Evolutionary conservation across 2,329 filamentous ascomycete species (phyloP), one percentile per base, ranked within the genome.

Genomic region (Fusarium sp.): DNA sequence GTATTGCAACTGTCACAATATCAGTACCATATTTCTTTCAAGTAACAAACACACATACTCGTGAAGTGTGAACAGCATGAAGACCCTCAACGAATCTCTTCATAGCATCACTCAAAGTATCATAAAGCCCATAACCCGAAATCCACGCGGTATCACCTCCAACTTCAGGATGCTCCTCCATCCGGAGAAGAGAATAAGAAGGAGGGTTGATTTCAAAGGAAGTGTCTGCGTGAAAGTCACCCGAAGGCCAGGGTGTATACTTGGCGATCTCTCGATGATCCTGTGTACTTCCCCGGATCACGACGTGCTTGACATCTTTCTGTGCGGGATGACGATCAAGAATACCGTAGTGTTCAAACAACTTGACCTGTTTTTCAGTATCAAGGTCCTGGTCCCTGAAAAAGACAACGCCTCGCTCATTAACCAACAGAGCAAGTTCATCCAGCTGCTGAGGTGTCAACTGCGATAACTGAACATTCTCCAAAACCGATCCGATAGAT

Each of bases 151-250:
- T 85, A 61, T 84, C 83, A 0, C 82, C 83, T 2, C 83, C 83
- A 6, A 83, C 80, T 7, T 76, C 75, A 0, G 84, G 83, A 62
- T 83, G 82, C 57, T 84, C 81, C 69, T 85, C 81, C 81, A 85
- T 85, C 16, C 83, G 78, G 10, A 86, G 75, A n/a, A 85, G 69
- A 1, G 83, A 84, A 65, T 85, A 85, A 1, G 80, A 82, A 0
- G 83, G 83, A 2, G 83, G 83, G 64, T 85, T 85, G 63, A 84
- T 78, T 71, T 85, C 83, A 65, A 84, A 85, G 0, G 80, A 83
- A 1, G 82, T 84, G 70, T 86, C 83, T 27, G 83, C 81, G 62
- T 85, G 83, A 64, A 81, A 85, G 50, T 84, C 83, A 4, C 62
- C 61, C 7, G 63, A 64, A 0, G 64, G 64, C 67, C 64, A 69